Conservation (phyloP, 2,329 filamentous ascomycete genomes). For the Coniochaeta sp. region DNA sequence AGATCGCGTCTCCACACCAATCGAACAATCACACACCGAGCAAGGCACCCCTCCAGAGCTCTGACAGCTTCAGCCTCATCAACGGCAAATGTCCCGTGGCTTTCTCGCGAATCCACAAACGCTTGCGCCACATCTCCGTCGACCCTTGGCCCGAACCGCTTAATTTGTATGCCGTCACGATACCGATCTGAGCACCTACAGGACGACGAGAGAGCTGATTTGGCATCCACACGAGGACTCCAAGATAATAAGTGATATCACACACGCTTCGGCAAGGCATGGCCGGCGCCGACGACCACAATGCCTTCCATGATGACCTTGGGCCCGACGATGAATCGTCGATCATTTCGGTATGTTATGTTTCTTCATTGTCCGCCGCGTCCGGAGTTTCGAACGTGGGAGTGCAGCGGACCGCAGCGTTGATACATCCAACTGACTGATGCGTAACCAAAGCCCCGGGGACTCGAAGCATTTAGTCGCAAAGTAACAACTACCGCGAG, state of each 20-base stretch:
- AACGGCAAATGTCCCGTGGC: neutral
- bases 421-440: neutral
- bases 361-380: neutral
- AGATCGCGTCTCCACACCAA: neutral
- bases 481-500: conserved; percentile 92
- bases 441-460: conserved; percentile 57
- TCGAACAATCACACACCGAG: neutral
- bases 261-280: conserved; percentile 10
- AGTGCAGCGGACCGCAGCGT: neutral
- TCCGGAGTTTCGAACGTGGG: neutral
- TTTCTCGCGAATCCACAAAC: neutral
- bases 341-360: conserved; percentile 27
- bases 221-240: neutral
- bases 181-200: neutral
- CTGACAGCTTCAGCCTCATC: neutral
- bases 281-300: conserved; percentile 28
- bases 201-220: neutral
- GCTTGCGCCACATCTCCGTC: neutral
- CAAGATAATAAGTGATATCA: neutral
- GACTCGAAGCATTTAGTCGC: conserved; percentile 85
- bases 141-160: neutral
- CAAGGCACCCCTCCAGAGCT: neutral
- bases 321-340: conserved; percentile 36
- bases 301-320: conserved; percentile 39
- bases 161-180: neutral